Evolutionary conservation across 2,329 filamentous ascomycete species (phyloP).

Genomic region (Lachnellula hyalina): DNA sequence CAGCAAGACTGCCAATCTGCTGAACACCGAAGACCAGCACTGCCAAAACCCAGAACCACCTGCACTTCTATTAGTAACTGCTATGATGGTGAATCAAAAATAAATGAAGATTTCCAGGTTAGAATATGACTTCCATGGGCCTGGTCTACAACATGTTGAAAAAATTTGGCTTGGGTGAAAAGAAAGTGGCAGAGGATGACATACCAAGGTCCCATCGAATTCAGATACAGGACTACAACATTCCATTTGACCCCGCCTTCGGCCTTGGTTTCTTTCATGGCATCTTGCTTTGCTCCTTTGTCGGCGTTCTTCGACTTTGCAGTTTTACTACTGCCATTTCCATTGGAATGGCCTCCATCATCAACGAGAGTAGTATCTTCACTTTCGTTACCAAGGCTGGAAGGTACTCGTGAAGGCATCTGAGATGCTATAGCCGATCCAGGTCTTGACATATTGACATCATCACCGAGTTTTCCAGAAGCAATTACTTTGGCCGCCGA

Average conservation of each 20-base stretch:
- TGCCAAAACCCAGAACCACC: conserved; percentile 81
- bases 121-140: background rate
- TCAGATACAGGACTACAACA: conserved; percentile 80
- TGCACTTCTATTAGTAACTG: conserved; percentile 14
- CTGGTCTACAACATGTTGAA: background rate
- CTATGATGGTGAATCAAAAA: background rate
- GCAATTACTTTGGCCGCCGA: conserved; percentile 70
- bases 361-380: conserved; percentile 45
- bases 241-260: conserved; percentile 82
- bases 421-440: conserved; percentile 66
- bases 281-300: conserved; percentile 38
- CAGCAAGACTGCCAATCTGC: conserved; percentile 79
- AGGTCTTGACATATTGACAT: conserved; percentile 69
- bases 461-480: conserved; percentile 85
- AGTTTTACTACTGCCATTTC: conserved; percentile 38
- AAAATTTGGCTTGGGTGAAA: background rate
- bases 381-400: conserved; percentile 62
- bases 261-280: conserved; percentile 71
- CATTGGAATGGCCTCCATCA: conserved; percentile 37
- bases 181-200: background rate
- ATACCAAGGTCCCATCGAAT: conserved; percentile 83
- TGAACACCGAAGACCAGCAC: conserved; percentile 71
- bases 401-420: conserved; percentile 72
- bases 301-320: conserved; percentile 29
- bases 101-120: background rate